Evolutionary conservation across 1,284 basidiomycete species (phyloP), one percentile per base, ranked within the genome.

Genomic region (Somion occarium): DNA sequence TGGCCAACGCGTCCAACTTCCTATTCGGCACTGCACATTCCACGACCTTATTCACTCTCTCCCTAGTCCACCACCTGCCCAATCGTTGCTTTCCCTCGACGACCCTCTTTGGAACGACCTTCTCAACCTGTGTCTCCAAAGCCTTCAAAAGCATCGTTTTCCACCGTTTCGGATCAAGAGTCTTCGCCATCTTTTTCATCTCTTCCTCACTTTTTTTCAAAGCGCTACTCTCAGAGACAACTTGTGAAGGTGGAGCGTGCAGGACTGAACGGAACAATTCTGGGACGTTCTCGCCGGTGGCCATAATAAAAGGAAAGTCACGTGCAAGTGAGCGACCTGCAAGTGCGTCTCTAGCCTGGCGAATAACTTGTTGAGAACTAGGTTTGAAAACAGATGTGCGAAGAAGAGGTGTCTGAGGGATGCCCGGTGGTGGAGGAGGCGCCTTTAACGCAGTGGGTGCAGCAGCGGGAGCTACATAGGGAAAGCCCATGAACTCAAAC

Each of bases 291-390:
- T 61, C 63, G 15, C 64, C 65, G 3, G 72, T 73, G 37, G 77
- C 72, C 0, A 81, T 64, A 3, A 73, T 78, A 51, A 77, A 70
- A 3, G 78, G 70, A 11, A 83, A 58, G 1, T 77, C 67, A 1
- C 82, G 78, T 0, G 78, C 78, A 27, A 86, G 63, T 0, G 76
- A n/a, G n/a, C n/a, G n/a, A 1, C 82, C 78, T 0, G 78, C 78
- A 27, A 86, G 63, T 0, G 76, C 74, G 46, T 83, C 74, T 13
- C 82, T 62, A 4, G 82, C 73, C 3, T 69, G 72, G 9, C 70
- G 69, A 12, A 82, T 62, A 0, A 82, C 79, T 0, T 78, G 79
- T 20, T 64, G 60, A 20, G 62, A 67, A 0, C 63, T 43, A 0
- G 66, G 59, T 55, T 72, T 73, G 54, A 77, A 78, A 44, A 85